phyloP scores from a whole-genome alignment of 2,329 filamentous ascomycete genomes.

The Xylariaceae sp. region DNA sequence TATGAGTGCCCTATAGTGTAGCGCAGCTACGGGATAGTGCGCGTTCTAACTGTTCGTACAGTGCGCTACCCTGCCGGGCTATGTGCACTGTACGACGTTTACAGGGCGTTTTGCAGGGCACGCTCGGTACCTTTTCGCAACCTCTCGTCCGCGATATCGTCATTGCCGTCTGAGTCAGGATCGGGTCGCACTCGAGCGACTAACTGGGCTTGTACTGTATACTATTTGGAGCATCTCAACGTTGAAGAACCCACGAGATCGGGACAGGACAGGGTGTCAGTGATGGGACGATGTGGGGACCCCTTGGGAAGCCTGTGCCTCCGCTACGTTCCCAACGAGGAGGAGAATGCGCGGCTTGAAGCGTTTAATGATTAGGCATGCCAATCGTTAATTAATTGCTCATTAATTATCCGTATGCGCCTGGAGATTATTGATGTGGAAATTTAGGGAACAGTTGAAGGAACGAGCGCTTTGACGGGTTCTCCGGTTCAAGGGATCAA shows the following conservation, averaged over 20 bases:
- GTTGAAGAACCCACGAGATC: neutral
- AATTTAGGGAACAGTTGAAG: neutral
- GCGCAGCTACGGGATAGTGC: neutral
- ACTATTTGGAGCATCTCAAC: neutral
- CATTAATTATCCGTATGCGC: neutral
- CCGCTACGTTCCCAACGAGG: no score
- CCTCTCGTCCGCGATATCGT: neutral
- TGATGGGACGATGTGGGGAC: neutral
- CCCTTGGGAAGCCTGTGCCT: no score
- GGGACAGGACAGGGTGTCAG: neutral
- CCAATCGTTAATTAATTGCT: neutral
- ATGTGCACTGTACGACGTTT: neutral
- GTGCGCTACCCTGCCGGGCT: neutral
- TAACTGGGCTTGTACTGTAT: neutral
- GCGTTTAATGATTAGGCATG: neutral
- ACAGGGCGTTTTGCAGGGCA: neutral
- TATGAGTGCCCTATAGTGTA: neutral
- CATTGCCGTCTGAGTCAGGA: neutral
- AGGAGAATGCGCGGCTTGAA: no score
- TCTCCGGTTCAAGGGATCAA: neutral
- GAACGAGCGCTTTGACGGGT: neutral
- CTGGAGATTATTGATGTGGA: neutral
- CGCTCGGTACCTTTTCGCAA: neutral
- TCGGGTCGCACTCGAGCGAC: neutral
- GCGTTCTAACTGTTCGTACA: neutral